Evolutionary conservation across 1,284 basidiomycete species (phyloP).

Genomic region (Trichosporon asahii): DNA sequence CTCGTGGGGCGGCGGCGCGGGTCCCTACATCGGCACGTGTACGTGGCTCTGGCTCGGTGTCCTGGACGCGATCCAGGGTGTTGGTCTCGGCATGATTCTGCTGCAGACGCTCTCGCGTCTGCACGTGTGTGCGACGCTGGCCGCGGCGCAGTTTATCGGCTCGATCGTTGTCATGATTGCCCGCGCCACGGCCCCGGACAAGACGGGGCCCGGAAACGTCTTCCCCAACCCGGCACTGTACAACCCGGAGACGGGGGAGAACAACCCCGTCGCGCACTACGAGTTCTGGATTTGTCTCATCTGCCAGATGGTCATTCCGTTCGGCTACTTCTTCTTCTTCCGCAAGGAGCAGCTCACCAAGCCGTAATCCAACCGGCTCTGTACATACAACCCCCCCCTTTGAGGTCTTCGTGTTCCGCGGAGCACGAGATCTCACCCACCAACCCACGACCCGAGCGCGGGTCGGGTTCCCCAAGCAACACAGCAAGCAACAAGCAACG

Average conservation of each 20-base stretch:
- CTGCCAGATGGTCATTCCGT: constrained; percentile 67
- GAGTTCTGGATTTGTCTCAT: constrained; percentile 81
- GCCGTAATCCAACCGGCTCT: constrained; percentile 32
- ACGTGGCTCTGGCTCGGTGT: constrained; percentile 93
- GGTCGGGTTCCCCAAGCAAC: too few species aligned
- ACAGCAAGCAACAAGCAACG: too few species aligned
- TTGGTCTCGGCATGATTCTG: constrained; percentile 88
- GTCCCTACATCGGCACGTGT: constrained; percentile 79
- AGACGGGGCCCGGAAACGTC: constrained; percentile 74
- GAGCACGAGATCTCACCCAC: too few species aligned
- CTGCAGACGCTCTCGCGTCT: constrained; percentile 86
- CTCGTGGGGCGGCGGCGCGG: constrained; percentile 78
- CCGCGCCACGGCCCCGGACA: constrained; percentile 49
- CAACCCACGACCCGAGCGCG: too few species aligned
- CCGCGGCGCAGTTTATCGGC: constrained; percentile 65
- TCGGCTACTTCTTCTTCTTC: constrained; percentile 91
- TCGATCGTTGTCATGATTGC: constrained; percentile 52
- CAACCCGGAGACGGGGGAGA: constrained; percentile 62
- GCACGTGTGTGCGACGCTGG: constrained; percentile 86
- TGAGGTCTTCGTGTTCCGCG: too few species aligned
- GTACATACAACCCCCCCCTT: too few species aligned
- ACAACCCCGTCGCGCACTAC: constrained; percentile 49
- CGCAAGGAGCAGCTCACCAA: constrained; percentile 51
- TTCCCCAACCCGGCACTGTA: constrained; percentile 89
- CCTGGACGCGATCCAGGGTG: constrained; percentile 85